Percentiles rank a stretch among this genome's conserved stretches.
Evolutionary conservation across 768 basidiomycete species (phyloP).

Genomic region (Jaapia argillacea): DNA sequence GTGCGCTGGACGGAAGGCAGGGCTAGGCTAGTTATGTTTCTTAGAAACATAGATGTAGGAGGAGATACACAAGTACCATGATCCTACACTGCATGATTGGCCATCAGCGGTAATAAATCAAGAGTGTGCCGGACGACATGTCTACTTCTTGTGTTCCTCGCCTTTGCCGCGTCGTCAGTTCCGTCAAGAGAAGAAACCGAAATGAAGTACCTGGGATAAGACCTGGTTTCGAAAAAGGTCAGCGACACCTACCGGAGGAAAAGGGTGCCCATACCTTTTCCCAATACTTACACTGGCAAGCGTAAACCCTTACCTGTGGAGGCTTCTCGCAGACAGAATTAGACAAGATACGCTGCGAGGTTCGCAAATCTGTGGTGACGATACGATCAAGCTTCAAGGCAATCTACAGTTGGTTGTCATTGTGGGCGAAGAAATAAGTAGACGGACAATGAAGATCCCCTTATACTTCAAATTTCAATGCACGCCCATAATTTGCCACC

Average conservation of each 20-base stretch:
- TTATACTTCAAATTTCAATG: neutral
- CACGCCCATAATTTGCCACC: neutral
- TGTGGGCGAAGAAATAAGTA: neutral
- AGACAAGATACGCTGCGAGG: neutral
- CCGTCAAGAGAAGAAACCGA: neutral
- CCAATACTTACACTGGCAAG: neutral
- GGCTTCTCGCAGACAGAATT: slow-evolving; percentile 1
- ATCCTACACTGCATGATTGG: neutral
- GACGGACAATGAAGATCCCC: neutral
- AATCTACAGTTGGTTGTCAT: neutral
- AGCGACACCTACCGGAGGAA: neutral
- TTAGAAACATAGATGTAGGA: neutral
- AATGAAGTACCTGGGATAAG: neutral
- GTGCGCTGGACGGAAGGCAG: slow-evolving; percentile 18
- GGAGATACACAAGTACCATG: neutral
- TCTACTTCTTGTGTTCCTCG: neutral
- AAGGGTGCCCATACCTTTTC: too few species aligned
- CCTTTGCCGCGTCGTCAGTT: neutral
- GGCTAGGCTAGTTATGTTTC: slow-evolving; percentile 9
- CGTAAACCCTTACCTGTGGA: neutral
- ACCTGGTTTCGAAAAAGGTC: neutral
- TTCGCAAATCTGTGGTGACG: neutral
- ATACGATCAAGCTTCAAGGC: neutral
- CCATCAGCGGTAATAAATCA: neutral
- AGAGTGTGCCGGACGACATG: neutral